A percentile compares a stretch with the other conserved stretches of the same genome.
Conservation (phyloP, 805 yeast genomes). For the Kuraishia capsulata region DNA sequence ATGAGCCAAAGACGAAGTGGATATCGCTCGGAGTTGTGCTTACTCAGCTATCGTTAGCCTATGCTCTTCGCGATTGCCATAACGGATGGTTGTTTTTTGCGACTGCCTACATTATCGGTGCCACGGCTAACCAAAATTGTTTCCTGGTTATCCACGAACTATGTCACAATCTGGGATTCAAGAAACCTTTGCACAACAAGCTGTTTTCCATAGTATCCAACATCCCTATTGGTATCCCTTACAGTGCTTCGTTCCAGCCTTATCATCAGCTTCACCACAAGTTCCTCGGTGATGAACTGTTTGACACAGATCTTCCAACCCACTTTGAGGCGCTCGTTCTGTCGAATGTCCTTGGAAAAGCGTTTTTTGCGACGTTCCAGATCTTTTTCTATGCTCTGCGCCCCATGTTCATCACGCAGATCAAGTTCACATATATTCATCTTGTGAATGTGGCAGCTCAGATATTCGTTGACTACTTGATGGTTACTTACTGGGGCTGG, state of each 20-base stretch:
- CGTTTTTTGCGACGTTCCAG: slow-evolving; percentile 85
- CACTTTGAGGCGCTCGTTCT: slow-evolving; percentile 63
- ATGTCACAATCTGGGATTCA: slow-evolving; percentile 78
- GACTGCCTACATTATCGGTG: slow-evolving; percentile 74
- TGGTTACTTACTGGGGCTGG: slow-evolving; percentile 56
- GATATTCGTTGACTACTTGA: slow-evolving; percentile 42
- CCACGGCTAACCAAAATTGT: slow-evolving; percentile 75
- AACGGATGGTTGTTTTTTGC: slow-evolving; percentile 44
- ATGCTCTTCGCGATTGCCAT: slow-evolving; percentile 44
- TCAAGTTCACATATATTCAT: slow-evolving; percentile 70
- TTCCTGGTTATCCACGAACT: slow-evolving; percentile 86
- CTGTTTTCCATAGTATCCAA: slow-evolving; percentile 70
- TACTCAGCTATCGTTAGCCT: slow-evolving; percentile 62
- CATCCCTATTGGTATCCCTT: slow-evolving; percentile 84
- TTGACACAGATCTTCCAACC: slow-evolving; percentile 88
- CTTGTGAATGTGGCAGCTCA: slow-evolving; percentile 59
- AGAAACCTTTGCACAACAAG: slow-evolving; percentile 67
- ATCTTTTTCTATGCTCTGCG: slow-evolving; percentile 82
- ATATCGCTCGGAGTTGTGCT: slow-evolving; percentile 55
- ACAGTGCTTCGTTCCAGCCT: slow-evolving; percentile 81
- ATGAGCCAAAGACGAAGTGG: slow-evolving; percentile 80
- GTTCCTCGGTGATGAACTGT: slow-evolving; percentile 73
- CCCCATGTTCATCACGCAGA: slow-evolving; percentile 77
- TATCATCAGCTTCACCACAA: slow-evolving; percentile 90
- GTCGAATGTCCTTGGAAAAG: slow-evolving; percentile 75